Base-by-base conservation (phyloP, 1,284 basidiomycete genomes). In the Marasmius oreades region DNA sequence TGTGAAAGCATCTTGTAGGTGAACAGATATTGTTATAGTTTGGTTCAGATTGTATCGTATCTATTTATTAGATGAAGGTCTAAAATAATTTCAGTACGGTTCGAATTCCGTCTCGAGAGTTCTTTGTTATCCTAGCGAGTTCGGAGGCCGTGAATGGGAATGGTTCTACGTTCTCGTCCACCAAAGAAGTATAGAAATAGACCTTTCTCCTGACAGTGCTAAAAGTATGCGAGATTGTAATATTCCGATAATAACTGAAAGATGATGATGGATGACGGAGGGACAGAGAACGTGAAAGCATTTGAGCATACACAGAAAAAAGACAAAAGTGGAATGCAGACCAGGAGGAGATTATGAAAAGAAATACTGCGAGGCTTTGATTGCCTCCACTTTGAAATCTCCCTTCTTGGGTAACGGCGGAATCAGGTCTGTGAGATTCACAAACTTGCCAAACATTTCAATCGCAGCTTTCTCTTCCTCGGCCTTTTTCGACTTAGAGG, bases 381-480 rank as follows among this genome's bases (percentile, higher is more conserved):
- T 95, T 61, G 80, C 81, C 66, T 85, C 78, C 59, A 99, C 93
- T 64, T 95, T 84, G 70, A 99, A 98, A 56, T 80, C 77, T 58
- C 96, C 97, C 75, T 93, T 93, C 68, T 85, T 71, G 0, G 96
- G 96, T 22, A 95, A 73, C 0, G 88, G 85, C 0, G 95, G 95
- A 14, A 99, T 70, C 61, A 96, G 65, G 63, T 92, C 89, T 28
- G 77, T 74, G 37, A 99, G 73, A 60, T 86, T 78, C 58, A 96
- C 81, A 69, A 94, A 96, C 73, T 80, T 83, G 73, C 77, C 76
- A 63, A 67, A 67, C 28, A 81, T 66, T 55, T 72, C 64, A 44
- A 61, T 57, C n/a, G 61, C 54, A 16, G 62, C 69, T 22, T 66
- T 64, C 24, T 70, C 67, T 24, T 67, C 67, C 37, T 61, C 58